Evolutionary conservation across 176 grass and related monocot genomes (phyloP).

Genomic region (Otatea glauca): DNA sequence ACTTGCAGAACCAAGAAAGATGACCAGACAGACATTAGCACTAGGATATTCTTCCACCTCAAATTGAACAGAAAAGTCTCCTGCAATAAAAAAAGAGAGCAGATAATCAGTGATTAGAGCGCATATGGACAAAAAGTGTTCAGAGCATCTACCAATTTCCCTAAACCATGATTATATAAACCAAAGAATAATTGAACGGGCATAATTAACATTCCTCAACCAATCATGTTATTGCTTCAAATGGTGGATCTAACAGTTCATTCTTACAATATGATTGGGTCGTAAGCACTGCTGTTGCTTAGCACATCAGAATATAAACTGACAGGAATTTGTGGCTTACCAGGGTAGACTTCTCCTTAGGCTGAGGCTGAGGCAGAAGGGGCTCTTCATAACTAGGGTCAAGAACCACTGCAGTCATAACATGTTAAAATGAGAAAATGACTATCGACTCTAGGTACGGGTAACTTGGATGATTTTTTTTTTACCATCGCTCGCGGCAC

Average conservation of each 20-base stretch:
- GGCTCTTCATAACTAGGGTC: conserved; percentile 62
- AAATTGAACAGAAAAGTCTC: conserved; percentile 78
- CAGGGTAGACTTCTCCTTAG: conserved; percentile 58
- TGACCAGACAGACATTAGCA: conserved; percentile 75
- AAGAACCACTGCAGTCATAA: conserved; percentile 51
- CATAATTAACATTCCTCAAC: neutral
- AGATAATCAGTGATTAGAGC: conserved; percentile 1
- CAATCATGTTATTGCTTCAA: neutral
- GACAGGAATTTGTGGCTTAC: conserved; percentile 47
- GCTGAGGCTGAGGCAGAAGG: conserved; percentile 60
- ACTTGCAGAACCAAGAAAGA: conserved; percentile 81
- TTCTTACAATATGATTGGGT: neutral
- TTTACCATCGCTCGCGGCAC: conserved; percentile 34
- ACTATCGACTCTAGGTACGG: neutral
- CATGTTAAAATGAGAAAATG: conserved; percentile 22
- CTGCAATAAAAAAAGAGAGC: conserved; percentile 42
- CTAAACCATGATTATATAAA: conserved; percentile 10
- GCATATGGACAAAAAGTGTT: conserved; percentile 32
- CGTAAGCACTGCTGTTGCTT: neutral
- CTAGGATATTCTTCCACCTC: conserved; percentile 81
- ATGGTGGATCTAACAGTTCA: conserved; percentile 31
- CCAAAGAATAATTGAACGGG: neutral
- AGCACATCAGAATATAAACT: neutral
- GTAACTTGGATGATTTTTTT: neutral
- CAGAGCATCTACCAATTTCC: neutral